Evolutionary conservation across 495 filamentous ascomycete species (phyloP).

Genomic region (Daldinia decipiens): DNA sequence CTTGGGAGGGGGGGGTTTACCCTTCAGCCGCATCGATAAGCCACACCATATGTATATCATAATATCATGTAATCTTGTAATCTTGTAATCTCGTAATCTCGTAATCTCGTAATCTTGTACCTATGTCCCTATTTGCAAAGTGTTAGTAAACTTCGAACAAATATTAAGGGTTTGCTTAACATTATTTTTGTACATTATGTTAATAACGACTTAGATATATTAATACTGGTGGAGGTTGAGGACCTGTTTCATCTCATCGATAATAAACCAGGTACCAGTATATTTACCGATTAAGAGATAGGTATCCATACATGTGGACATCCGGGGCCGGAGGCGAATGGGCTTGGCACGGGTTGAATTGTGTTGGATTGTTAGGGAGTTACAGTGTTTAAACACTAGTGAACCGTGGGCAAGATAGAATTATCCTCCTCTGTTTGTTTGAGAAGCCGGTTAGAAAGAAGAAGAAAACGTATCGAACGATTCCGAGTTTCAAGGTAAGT

Average conservation of each 20-base stretch:
- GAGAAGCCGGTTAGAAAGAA: neutral
- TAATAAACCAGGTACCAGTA: too few species aligned
- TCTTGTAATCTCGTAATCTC: too few species aligned
- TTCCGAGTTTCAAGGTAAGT: constrained; percentile 26
- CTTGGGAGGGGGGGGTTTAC: too few species aligned
- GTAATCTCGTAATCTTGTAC: too few species aligned
- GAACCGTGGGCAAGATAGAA: neutral
- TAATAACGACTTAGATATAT: neutral
- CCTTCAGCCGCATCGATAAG: constrained; percentile 42
- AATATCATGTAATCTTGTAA: too few species aligned
- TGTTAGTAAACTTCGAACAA: neutral
- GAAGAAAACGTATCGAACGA: constrained; percentile 11
- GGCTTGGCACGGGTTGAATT: constrained; percentile 1
- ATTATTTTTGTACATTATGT: neutral
- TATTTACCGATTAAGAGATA: neutral
- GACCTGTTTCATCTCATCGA: neutral
- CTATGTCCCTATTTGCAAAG: neutral
- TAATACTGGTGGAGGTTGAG: neutral
- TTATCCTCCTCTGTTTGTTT: neutral
- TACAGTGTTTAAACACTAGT: neutral
- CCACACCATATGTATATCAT: constrained; percentile 13
- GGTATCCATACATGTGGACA: neutral
- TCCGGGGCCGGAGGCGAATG: neutral
- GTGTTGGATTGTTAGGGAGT: neutral
- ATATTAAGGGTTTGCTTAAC: neutral